Percentiles rank a stretch among this genome's conserved stretches.
Evolutionary conservation across 2,329 filamentous ascomycete species (phyloP).

Genomic region (Stachybotrys chlorohalonatus): DNA sequence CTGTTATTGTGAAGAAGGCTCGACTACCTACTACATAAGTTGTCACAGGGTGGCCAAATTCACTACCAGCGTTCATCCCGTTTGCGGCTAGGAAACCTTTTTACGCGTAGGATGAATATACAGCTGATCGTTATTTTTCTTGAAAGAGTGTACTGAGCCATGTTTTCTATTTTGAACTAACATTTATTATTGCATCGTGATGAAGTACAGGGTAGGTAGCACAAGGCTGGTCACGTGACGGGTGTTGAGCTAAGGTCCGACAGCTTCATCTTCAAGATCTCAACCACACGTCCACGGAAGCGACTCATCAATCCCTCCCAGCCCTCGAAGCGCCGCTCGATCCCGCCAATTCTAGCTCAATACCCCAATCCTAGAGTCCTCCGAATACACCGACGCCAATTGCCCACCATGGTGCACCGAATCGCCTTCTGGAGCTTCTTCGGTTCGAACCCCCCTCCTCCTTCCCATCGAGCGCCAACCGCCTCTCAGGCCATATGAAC

Average conservation of each 20-base stretch:
- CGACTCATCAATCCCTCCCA: slow-evolving; percentile 10
- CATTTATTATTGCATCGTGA: too few species aligned
- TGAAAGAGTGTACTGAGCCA: too few species aligned
- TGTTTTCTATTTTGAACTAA: too few species aligned
- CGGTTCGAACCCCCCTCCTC: slow-evolving; percentile 48
- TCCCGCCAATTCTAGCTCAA: slow-evolving; percentile 8
- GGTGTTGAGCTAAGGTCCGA: slow-evolving; percentile 13
- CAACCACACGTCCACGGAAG: slow-evolving; percentile 15
- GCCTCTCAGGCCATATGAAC: not conserved
- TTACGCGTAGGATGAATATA: too few species aligned
- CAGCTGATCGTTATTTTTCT: too few species aligned
- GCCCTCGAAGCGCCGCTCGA: slow-evolving; percentile 9
- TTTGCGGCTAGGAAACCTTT: too few species aligned
- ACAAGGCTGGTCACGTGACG: slow-evolving; percentile 12
- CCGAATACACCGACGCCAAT: slow-evolving; percentile 13
- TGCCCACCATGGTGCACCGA: slow-evolving; percentile 47
- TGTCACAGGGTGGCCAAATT: too few species aligned
- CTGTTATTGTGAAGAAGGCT: too few species aligned
- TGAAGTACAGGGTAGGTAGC: not conserved
- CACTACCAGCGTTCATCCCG: too few species aligned
- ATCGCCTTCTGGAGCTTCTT: slow-evolving; percentile 84
- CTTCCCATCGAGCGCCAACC: not conserved
- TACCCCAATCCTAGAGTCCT: slow-evolving; percentile 4
- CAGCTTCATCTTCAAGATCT: slow-evolving; percentile 13
- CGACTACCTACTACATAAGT: too few species aligned